Evolutionary conservation across 164 flowering plant genomes (phyloP), one percentile per base, ranked within the genome.

Genomic region (Chimonanthus praecox): DNA sequence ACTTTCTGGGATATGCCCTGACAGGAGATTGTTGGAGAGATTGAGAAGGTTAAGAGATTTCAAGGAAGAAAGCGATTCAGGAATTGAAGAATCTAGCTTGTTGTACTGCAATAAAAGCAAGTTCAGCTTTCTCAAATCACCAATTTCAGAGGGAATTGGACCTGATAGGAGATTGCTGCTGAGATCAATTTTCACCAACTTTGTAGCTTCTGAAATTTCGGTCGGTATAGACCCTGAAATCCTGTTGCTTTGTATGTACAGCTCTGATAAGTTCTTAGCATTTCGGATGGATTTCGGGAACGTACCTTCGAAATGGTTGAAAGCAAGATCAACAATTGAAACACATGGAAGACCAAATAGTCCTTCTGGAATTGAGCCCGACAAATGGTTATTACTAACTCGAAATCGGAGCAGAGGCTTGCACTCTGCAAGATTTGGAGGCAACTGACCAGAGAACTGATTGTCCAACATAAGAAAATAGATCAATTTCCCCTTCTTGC

Each of bases 171-270:
- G 81, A 78, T 95, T 95, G 71, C 82, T 75, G 64, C 98, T 90
- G 47, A 95, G 87, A 82, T 93, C 98, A 80, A 95, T 80, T 80
- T 95, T 95, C 16, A 95, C 97, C 69, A 95, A 76, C 77, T 82
- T 88, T 58, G 66, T 66, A 46, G 92, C 92, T 33, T 58, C 58
- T 7, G 94, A 87, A 51, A 95, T 90, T 78, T 87, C 90, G 60
- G 85, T 76, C 67, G 99, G 99, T 13, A 95, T 5, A 63, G 77
- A 74, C 18, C 99, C 96, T 43, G 97, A 88, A 80, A 95, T 74
- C 74, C 67, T 80, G 80, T 95, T 95, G 48, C 73, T 83, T 68
- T 87, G 90, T n/a, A 95, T 47, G 74, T 89, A 87, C 70, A 95
- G 75, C 75, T 88, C 91, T 0, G 97, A 91, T 74, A 95, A 82